Conservation (phyloP, 2,329 filamentous ascomycete species). For the Pseudocercospora eumusae region DNA sequence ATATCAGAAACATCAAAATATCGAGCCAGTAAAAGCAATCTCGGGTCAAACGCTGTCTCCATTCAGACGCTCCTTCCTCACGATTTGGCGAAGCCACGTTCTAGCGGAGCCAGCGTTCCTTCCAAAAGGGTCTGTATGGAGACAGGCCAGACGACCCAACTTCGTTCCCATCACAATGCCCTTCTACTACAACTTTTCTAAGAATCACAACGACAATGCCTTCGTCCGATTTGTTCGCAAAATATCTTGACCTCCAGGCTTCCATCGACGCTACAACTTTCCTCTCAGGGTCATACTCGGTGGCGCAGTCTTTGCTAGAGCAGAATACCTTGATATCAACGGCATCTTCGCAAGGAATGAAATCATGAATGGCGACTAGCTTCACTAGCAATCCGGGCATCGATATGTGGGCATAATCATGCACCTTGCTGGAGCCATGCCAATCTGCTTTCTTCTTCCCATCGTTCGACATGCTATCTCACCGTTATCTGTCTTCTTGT, state of each 20-base stretch:
- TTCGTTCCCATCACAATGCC: not conserved
- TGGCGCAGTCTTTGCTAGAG: slow-evolving; percentile 45
- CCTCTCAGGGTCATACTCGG: slow-evolving; percentile 46
- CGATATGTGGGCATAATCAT: slow-evolving; percentile 46
- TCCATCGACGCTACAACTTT: slow-evolving; percentile 60
- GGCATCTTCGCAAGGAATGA: slow-evolving; percentile 20
- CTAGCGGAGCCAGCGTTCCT: no score
- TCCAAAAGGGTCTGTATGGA: no score
- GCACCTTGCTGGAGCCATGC: slow-evolving; percentile 46
- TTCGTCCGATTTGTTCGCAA: not conserved
- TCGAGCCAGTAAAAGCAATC: not conserved
- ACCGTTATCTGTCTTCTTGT: slow-evolving; percentile 52
- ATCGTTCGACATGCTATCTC: slow-evolving; percentile 53
- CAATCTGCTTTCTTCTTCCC: slow-evolving; percentile 45
- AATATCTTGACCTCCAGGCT: slow-evolving; percentile 55
- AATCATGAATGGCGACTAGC: slow-evolving; percentile 44
- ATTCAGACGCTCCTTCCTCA: no score
- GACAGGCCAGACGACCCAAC: not conserved
- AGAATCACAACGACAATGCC: not conserved
- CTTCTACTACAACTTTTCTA: slow-evolving; percentile 3
- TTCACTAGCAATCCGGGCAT: slow-evolving; percentile 40
- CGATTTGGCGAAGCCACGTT: no score
- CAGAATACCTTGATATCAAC: slow-evolving; percentile 53
- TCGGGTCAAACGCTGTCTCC: no score
- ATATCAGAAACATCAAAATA: not conserved